Percentiles rank a stretch among this genome's conserved stretches.
These are phyloP conservation scores for Plantago elongata DNA, from an alignment of 257 asterid species.

Conservation along the genomic window DNA sequence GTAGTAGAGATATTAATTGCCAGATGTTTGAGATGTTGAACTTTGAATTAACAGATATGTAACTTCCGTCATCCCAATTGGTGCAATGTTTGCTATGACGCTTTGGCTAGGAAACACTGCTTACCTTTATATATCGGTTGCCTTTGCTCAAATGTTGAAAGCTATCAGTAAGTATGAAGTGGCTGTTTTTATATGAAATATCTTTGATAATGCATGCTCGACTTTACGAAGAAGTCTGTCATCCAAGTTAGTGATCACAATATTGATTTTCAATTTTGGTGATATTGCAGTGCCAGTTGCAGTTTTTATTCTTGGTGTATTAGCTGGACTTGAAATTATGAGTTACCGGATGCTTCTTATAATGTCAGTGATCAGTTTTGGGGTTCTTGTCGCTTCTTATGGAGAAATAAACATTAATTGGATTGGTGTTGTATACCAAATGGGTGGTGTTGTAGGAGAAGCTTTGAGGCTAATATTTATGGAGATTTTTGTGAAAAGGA, in stretches of 20 bases:
- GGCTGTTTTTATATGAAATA: slow-evolving; percentile 6
- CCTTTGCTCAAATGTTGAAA: slow-evolving; percentile 98
- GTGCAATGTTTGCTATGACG: slow-evolving; percentile 98
- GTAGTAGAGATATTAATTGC: slow-evolving; percentile 11
- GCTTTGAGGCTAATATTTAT: slow-evolving; percentile 91
- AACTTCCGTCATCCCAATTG: slow-evolving; percentile 83
- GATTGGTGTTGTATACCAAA: slow-evolving; percentile 97
- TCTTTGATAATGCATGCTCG: slow-evolving; percentile 4
- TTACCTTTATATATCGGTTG: slow-evolving; percentile 92
- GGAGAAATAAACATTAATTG: slow-evolving; percentile 90
- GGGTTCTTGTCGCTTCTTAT: slow-evolving; percentile 90
- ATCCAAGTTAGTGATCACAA: slow-evolving; percentile 7
- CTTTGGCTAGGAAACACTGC: slow-evolving; percentile 99
- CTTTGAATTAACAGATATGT: slow-evolving; percentile 56
- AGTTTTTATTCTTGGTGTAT: slow-evolving; percentile 86
- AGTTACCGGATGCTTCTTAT: slow-evolving; percentile 86
- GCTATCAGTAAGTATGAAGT: slow-evolving; percentile 75
- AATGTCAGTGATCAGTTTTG: slow-evolving; percentile 90
- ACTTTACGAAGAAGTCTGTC: slow-evolving; percentile 4
- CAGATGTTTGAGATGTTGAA: slow-evolving; percentile 5
- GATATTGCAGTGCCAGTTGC: slow-evolving; percentile 91
- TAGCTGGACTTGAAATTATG: slow-evolving; percentile 96
- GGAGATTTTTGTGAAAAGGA: slow-evolving; percentile 91
- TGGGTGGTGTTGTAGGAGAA: slow-evolving; percentile 99
- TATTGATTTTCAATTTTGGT: slow-evolving; percentile 20